Conservation (phyloP, 768 basidiomycete genomes). For the Fomitopsis serialis region DNA sequence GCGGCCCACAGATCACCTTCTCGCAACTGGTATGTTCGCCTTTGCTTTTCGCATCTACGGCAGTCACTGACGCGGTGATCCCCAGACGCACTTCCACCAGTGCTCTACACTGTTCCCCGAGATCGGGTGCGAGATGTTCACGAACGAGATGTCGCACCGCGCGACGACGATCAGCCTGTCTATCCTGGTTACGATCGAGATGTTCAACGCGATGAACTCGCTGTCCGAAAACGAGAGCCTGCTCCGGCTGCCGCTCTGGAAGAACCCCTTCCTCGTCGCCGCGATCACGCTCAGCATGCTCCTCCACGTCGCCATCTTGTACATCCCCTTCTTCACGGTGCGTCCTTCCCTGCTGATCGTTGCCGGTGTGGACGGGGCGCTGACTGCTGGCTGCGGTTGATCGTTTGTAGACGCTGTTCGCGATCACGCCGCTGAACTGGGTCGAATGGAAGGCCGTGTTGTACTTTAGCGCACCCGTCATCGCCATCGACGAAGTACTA, state of each 20-base stretch:
- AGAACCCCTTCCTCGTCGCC: constrained; percentile 87
- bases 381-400: constrained; percentile 2
- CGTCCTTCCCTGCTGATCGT: constrained; percentile 26
- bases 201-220: constrained; percentile 99
- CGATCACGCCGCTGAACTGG: constrained; percentile 92
- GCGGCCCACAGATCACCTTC: constrained; percentile 91
- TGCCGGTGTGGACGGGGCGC: neutral
- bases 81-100: constrained; percentile 93
- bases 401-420: constrained; percentile 64
- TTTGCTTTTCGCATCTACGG: neutral
- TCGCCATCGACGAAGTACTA: constrained; percentile 85
- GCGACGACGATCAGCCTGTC: constrained; percentile 97
- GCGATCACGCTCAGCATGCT: constrained; percentile 90
- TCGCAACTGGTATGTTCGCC: constrained; percentile 73
- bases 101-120: constrained; percentile 79
- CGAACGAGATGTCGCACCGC: constrained; percentile 74
- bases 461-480: constrained; percentile 79
- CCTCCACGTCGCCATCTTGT: constrained; percentile 91
- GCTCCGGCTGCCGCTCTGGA: constrained; percentile 86
- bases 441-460: constrained; percentile 93
- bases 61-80: neutral
- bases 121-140: constrained; percentile 96
- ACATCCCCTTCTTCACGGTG: constrained; percentile 95
- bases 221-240: constrained; percentile 96
- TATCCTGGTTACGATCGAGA: constrained; percentile 92